These are phyloP conservation scores for Niebla homalea DNA, from an alignment of 495 filamentous ascomycete genomes.

Conservation along the genomic window DNA sequence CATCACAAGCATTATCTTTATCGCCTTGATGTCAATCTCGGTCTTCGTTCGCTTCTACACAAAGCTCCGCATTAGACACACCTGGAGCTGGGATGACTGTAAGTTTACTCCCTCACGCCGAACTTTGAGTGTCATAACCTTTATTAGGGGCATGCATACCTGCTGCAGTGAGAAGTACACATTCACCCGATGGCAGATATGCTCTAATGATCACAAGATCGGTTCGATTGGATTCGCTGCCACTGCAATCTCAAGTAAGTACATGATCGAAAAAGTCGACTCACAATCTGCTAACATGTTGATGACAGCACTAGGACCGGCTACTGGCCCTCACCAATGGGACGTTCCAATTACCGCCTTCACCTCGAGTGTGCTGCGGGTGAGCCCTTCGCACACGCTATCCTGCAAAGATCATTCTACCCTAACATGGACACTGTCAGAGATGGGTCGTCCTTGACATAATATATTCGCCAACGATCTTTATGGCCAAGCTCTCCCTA, in stretches of 20 bases:
- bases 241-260: constrained; percentile 5
- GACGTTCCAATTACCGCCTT: no score
- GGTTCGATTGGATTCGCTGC: constrained; percentile 12
- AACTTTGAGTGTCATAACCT: background rate
- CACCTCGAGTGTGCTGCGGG: no score
- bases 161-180: constrained; percentile 1
- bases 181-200: background rate
- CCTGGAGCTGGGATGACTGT: constrained; percentile 11
- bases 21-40: background rate
- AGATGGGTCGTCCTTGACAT: no score
- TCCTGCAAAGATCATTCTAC: no score
- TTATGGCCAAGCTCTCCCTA: constrained; percentile 15
- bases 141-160: constrained; percentile 3
- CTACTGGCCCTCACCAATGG: constrained; percentile 11
- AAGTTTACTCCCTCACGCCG: background rate
- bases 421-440: no score
- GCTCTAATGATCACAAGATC: background rate
- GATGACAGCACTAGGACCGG: background rate
- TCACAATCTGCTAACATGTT: background rate
- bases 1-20: no score
- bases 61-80: constrained; percentile 6
- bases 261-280: background rate
- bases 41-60: constrained; percentile 9
- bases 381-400: no score
- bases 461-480: constrained; percentile 9